phyloP scores from a whole-genome alignment of 2,329 filamentous ascomycete genomes.

The Laburnicola sp. region DNA sequence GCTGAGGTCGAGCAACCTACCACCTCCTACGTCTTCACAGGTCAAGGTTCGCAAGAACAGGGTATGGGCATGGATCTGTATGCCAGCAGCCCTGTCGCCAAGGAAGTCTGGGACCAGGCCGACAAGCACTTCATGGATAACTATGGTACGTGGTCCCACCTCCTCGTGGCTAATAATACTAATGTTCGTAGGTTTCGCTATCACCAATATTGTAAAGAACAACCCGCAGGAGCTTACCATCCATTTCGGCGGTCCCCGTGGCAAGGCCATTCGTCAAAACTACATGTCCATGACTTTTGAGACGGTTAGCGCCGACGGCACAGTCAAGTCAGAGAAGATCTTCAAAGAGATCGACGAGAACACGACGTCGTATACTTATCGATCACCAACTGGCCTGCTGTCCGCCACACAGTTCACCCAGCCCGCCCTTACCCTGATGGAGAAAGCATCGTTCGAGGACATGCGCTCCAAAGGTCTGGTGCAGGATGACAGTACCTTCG shows the following conservation, averaged over 20 bases:
- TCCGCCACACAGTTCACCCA: too few relatives aligned
- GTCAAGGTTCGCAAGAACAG: conserved; percentile 97
- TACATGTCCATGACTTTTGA: conserved; percentile 99
- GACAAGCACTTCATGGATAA: conserved; percentile 99
- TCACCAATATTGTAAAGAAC: conserved; percentile 98
- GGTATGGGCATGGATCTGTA: conserved; percentile 99
- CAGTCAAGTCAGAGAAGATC: conserved; percentile 97
- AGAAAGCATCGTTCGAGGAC: too few relatives aligned
- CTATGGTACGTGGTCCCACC: conserved; percentile 66
- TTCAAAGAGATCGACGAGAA: conserved; percentile 96
- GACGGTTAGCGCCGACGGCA: conserved; percentile 88
- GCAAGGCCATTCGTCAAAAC: conserved; percentile 96
- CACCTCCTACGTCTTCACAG: conserved; percentile 96
- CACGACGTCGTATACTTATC: too few relatives aligned
- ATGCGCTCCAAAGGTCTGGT: too few relatives aligned
- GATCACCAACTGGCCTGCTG: too few relatives aligned
- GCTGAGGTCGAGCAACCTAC: conserved; percentile 97
- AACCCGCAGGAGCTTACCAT: conserved; percentile 99
- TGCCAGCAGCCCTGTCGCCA: conserved; percentile 86
- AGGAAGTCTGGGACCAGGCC: conserved; percentile 88
- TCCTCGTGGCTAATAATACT: conserved; percentile 9
- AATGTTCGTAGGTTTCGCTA: conserved; percentile 74
- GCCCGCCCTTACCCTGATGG: too few relatives aligned
- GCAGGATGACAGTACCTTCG: too few relatives aligned
- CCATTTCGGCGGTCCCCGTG: conserved; percentile 93